phyloP scores from a whole-genome alignment of 768 basidiomycete species.

The Kwoniella sp. region DNA sequence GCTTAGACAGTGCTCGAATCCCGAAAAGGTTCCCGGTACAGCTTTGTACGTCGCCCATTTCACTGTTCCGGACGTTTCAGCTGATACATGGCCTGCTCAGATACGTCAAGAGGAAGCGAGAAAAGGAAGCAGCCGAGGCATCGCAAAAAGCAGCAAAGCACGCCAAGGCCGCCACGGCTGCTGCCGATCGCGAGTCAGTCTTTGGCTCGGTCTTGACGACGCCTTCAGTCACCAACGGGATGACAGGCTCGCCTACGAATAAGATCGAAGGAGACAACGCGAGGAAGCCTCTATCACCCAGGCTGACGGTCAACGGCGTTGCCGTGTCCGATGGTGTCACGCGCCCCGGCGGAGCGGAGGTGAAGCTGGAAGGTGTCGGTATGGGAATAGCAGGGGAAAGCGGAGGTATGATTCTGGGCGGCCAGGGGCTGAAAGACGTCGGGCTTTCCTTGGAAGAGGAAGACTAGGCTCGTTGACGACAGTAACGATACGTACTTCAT shows the following conservation, averaged over 20 bases:
- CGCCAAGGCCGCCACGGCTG: slow-evolving; percentile 16
- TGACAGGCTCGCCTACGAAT: no score
- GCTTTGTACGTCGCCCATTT: slow-evolving; percentile 44
- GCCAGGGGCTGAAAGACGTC: slow-evolving; percentile 39
- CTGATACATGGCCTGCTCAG: slow-evolving; percentile 20
- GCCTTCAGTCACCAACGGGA: background rate
- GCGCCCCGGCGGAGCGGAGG: slow-evolving; percentile 9
- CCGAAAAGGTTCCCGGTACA: slow-evolving; percentile 89
- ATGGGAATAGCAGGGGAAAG: slow-evolving; percentile 41
- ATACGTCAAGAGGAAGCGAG: slow-evolving; percentile 48
- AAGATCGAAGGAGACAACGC: background rate
- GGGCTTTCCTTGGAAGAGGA: slow-evolving; percentile 9
- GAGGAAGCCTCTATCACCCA: slow-evolving; percentile 25
- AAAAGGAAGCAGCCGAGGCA: slow-evolving; percentile 42
- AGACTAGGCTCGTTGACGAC: background rate
- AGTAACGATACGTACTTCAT: no score
- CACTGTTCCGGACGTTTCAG: background rate
- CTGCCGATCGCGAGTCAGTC: slow-evolving; percentile 25
- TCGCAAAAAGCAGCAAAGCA: slow-evolving; percentile 38
- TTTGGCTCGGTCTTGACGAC: slow-evolving; percentile 33
- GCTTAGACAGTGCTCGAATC: slow-evolving; percentile 84
- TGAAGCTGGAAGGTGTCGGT: slow-evolving; percentile 18
- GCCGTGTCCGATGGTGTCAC: background rate
- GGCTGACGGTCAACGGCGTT: slow-evolving; percentile 16
- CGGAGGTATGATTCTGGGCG: slow-evolving; percentile 31